These are phyloP conservation scores for Melanogaster broomeanus DNA, from an alignment of 768 basidiomycete genomes.

Conservation along the genomic window DNA sequence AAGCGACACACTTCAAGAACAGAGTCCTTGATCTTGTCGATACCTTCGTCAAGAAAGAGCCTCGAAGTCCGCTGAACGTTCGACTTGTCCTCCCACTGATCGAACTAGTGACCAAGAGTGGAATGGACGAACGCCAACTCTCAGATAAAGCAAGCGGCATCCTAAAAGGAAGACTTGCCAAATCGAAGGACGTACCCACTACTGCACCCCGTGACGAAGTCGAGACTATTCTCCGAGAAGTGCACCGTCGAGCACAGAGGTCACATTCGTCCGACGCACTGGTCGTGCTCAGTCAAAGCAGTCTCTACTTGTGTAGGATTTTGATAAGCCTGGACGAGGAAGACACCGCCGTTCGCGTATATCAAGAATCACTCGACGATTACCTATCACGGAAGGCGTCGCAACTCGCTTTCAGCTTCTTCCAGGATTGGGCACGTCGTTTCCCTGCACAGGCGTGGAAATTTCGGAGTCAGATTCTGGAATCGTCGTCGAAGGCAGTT, in stretches of 20 bases:
- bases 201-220: conserved; percentile 31
- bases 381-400: conserved; percentile 84
- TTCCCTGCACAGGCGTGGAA: conserved; percentile 66
- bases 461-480: conserved; percentile 60
- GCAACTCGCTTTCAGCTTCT: conserved; percentile 67
- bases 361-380: conserved; percentile 68
- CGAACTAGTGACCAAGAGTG: conserved; percentile 65
- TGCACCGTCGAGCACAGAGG: conserved; percentile 75
- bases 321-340: conserved; percentile 40
- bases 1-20: conserved; percentile 96
- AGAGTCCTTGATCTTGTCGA: conserved; percentile 95
- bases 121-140: conserved; percentile 83
- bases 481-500: conserved; percentile 56
- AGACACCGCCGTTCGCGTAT: conserved; percentile 51
- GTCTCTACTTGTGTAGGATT: conserved; percentile 66
- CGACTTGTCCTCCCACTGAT: conserved; percentile 76
- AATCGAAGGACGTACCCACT: conserved; percentile 67
- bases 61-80: conserved; percentile 67
- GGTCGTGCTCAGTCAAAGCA: conserved; percentile 65
- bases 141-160: conserved; percentile 85
- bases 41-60: conserved; percentile 74
- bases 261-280: conserved; percentile 62
- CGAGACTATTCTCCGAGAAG: conserved; percentile 51
- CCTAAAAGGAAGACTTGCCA: conserved; percentile 70
- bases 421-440: conserved; percentile 75